Evolutionary conservation across 208 protist genomes (phyloP).

Genomic region (Porcisia deanei): DNA sequence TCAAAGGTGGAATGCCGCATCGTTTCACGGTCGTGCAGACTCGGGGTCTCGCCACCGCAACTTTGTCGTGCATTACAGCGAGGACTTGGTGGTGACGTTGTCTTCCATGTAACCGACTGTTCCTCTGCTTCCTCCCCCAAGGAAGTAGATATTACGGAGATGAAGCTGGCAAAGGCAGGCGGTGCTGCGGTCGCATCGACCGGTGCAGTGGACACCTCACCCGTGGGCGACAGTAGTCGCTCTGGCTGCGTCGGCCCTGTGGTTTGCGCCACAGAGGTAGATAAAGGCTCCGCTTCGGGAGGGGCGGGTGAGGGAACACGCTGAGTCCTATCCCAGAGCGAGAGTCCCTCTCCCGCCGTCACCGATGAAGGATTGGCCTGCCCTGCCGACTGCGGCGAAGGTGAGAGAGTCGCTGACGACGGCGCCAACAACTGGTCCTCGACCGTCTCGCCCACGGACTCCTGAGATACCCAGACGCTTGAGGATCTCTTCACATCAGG

Average conservation of each 20-base stretch:
- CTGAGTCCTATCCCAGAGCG: neutral
- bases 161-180: slow-evolving; percentile 12
- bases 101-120: neutral
- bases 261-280: neutral
- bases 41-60: neutral
- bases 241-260: neutral
- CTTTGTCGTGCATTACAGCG: neutral
- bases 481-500: neutral
- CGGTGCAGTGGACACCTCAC: neutral
- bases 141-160: slow-evolving; percentile 4
- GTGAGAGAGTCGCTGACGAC: neutral
- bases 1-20: neutral
- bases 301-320: neutral
- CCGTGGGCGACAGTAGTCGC: neutral
- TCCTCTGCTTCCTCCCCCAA: slow-evolving; percentile 3
- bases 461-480: slow-evolving; percentile 13
- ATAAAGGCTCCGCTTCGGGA: neutral
- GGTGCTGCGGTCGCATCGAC: neutral
- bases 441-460: neutral
- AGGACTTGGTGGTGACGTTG: neutral
- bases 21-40: neutral
- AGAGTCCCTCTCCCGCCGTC: neutral
- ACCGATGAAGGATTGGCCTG: neutral
- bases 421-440: neutral
- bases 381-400: neutral